phyloP scores from a whole-genome alignment of 2,329 filamentous ascomycete genomes.

The Aspergillus phoenicis region DNA sequence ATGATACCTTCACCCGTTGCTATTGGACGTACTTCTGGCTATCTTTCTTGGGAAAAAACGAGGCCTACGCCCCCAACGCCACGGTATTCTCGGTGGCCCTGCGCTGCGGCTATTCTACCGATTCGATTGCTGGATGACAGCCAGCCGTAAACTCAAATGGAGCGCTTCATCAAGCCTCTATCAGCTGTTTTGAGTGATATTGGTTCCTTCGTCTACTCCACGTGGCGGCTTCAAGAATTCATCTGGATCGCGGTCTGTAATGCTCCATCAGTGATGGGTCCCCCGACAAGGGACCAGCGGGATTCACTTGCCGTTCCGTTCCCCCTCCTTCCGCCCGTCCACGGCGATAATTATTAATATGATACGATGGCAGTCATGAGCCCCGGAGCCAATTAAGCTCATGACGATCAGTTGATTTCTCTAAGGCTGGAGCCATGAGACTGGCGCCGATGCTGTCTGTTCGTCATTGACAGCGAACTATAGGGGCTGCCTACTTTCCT shows the following conservation, averaged over 20 bases:
- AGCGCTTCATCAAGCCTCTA: not conserved
- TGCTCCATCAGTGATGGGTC: constrained; percentile 4
- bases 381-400: not conserved
- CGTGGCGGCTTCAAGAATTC: constrained; percentile 4
- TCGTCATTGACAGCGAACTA: not conserved
- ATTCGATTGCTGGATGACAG: constrained; percentile 4
- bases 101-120: constrained; percentile 1
- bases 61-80: not conserved
- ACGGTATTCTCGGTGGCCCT: not conserved
- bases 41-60: not conserved
- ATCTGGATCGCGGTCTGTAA: not conserved
- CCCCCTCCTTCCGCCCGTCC: constrained; percentile 2
- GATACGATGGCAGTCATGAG: not conserved
- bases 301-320: not conserved
- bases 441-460: not conserved
- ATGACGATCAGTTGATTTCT: not conserved
- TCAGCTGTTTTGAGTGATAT: not conserved
- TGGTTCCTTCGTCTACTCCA: not conserved
- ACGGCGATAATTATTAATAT: not conserved
- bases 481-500: not conserved
- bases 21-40: not conserved
- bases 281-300: not conserved
- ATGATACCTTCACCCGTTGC: not conserved
- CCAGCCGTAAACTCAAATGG: not conserved
- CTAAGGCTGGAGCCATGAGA: not conserved